Evolutionary conservation across 805 yeast genomes (phyloP), one percentile per base, ranked within the genome.

Genomic region (Yamadazyma olivae): DNA sequence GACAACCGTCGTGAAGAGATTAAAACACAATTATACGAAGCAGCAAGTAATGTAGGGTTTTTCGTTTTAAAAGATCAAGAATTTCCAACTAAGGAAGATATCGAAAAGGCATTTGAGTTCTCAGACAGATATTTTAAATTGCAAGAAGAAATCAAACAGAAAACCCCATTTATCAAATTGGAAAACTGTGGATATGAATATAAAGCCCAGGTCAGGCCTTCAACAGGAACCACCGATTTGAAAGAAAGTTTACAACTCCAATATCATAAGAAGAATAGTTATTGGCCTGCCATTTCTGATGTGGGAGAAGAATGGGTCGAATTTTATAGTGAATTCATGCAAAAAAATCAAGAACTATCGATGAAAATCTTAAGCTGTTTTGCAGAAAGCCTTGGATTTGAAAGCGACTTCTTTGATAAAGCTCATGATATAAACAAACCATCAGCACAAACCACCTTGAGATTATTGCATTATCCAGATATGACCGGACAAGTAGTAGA

Each of bases 111-210:
- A 42, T 61, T 60, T 33, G 33, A 35, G 2, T 33, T 41, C 5
- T 49, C 59, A 9, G 35, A 48, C 15, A 31, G 39, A 14, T 60
- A 48, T 36, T 58, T 60, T 33, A 50, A 33, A 4, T 32, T 48
- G 13, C 49, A 55, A 1, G 17, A 28, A 10, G 57, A 52, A n/a
- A 23, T 29, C 5, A 61, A 61, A 33, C 44, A 46, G 46, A 51
- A 55, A 32, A 50, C 46, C 7, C 66, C 64, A 2, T 59, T 55
- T 32, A 38, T 50, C 22, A 61, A 56, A 37, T 41, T 59, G 17
- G 45, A 50, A 31, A 61, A 61, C 29, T 51, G 62, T 5, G 67
- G 66, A 12, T 60, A 55, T 40, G 66, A 61, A 37, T 53, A 41
- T 27, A 36, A 45, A 17, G 49, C 62, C 5, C 66, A 61, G 33